These are phyloP conservation scores for Aegilops speltoides DNA, from an alignment of 176 grass and related monocot genomes.

Conservation along the genomic window DNA sequence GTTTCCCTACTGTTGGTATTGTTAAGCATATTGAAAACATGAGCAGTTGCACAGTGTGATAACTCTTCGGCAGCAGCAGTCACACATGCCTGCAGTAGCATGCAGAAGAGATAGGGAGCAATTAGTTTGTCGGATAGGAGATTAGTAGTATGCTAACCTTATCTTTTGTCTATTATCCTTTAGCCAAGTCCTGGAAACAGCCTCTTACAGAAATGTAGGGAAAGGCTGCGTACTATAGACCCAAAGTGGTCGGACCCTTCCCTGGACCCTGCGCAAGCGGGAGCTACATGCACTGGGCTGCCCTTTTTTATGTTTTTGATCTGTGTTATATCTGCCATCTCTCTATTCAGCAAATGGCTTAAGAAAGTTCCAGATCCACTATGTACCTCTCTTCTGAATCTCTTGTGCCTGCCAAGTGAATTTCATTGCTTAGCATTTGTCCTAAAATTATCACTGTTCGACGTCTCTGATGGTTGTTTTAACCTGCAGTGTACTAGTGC, in stretches of 20 bases:
- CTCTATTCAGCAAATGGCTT: neutral
- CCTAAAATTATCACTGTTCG: neutral
- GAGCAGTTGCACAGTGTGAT: neutral
- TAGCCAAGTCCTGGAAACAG: neutral
- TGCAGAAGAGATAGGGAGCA: neutral
- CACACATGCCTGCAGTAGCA: neutral
- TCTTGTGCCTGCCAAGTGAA: neutral
- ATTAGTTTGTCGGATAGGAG: neutral
- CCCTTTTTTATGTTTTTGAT: neutral
- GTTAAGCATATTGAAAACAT: neutral
- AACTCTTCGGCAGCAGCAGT: neutral
- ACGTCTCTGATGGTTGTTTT: neutral
- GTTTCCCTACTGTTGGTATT: neutral
- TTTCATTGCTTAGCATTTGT: neutral
- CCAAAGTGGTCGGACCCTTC: too few relatives aligned
- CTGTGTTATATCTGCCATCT: neutral
- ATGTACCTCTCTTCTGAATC: neutral
- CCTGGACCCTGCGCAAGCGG: too few relatives aligned
- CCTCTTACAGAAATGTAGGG: too few relatives aligned
- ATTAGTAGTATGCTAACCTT: neutral
- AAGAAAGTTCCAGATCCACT: neutral
- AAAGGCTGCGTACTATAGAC: too few relatives aligned
- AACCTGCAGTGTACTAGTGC: neutral
- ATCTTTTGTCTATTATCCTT: neutral
- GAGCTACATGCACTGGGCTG: too few relatives aligned